Evolutionary conservation across 768 basidiomycete species (phyloP), one percentile per base, ranked within the genome.

Genomic region (Leccinum olivaceopallidum): DNA sequence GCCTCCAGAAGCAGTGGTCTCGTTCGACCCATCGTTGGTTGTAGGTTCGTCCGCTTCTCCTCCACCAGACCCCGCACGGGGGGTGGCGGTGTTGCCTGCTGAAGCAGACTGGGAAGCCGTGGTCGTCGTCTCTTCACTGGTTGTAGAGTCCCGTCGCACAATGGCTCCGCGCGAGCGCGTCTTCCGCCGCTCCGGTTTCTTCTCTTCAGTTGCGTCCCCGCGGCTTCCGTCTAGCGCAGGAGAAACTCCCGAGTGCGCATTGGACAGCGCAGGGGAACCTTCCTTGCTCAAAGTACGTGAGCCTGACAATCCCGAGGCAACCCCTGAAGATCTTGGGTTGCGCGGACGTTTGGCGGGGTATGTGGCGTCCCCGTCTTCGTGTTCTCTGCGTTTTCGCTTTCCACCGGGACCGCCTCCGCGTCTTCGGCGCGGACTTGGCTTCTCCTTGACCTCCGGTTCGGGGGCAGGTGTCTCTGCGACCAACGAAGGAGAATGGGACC

Each of bases 261-360:
- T 68, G 6, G 71, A 76, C 28, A 75, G 78, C 22, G 73, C 64
- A 18, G 79, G 76, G 2, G 76, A 77, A n/a, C 78, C 80, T 57
- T 82, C 82, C n/a, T 58, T 64, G 50, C 67, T 75, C 3, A 69
- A 54, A 48, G 58, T 67, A 65, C 62, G 73, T 53, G 58, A 60
- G 34, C 67, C 56, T 14, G 57, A 24, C 51, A 58, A 36, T 6
- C 64, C 58, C 14, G 63, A 60, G 12, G 61, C 34, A 68, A 65
- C 30, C 59, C 71, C 65, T 48, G 72, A 72, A 14, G 67, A 79
- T 61, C 87, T 75, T 6, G 85, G 80, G 57, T 80, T 76, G 28
- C 87, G 81, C 20, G 84, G 78, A 26, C 86, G 80, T 73, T 88
- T 89, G 12, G 87, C 84, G n/a, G 88, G 87, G 67, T 88, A 89